Evolutionary conservation across 179 eudicot species (phyloP).

Genomic region (Heliamphora pulchella): DNA sequence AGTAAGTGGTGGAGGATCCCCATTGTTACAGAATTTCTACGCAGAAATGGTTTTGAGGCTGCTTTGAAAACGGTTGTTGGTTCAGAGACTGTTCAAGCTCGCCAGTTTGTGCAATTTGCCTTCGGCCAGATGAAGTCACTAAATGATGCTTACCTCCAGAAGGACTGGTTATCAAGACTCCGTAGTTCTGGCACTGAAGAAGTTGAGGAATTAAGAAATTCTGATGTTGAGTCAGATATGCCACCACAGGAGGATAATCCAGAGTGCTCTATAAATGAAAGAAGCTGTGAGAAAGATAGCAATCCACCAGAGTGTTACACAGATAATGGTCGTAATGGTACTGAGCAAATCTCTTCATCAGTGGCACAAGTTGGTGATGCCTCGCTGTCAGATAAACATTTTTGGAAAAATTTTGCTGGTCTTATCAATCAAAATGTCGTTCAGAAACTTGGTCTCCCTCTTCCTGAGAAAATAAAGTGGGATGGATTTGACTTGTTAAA

Average conservation of each 20-base stretch:
- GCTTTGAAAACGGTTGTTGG: slow-evolving; percentile 68
- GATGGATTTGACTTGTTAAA: slow-evolving; percentile 72
- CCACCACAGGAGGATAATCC: slow-evolving; percentile 18
- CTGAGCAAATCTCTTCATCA: slow-evolving; percentile 9
- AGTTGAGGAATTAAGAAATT: slow-evolving; percentile 21
- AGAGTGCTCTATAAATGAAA: slow-evolving; percentile 32
- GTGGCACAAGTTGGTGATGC: slow-evolving; percentile 22
- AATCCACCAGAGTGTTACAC: slow-evolving; percentile 6
- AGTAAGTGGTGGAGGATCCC: slow-evolving; percentile 81
- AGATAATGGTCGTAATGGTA: slow-evolving; percentile 12
- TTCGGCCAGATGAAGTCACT: slow-evolving; percentile 71
- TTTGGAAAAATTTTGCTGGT: slow-evolving; percentile 76
- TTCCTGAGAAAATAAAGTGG: slow-evolving; percentile 78
- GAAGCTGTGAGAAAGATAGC: slow-evolving; percentile 15
- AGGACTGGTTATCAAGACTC: slow-evolving; percentile 34
- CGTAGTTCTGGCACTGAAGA: slow-evolving; percentile 22
- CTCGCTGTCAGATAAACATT: slow-evolving; percentile 46
- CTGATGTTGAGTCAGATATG: slow-evolving; percentile 26
- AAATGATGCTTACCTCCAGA: slow-evolving; percentile 58
- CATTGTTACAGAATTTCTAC: slow-evolving; percentile 70
- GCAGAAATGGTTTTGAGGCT: slow-evolving; percentile 57
- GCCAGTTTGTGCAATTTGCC: slow-evolving; percentile 88
- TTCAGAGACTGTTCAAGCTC: slow-evolving; percentile 78
- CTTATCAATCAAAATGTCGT: slow-evolving; percentile 59
- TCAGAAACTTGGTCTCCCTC: slow-evolving; percentile 65